Conservation (phyloP, 106 monocot genomes). For the Posidonia australis region DNA sequence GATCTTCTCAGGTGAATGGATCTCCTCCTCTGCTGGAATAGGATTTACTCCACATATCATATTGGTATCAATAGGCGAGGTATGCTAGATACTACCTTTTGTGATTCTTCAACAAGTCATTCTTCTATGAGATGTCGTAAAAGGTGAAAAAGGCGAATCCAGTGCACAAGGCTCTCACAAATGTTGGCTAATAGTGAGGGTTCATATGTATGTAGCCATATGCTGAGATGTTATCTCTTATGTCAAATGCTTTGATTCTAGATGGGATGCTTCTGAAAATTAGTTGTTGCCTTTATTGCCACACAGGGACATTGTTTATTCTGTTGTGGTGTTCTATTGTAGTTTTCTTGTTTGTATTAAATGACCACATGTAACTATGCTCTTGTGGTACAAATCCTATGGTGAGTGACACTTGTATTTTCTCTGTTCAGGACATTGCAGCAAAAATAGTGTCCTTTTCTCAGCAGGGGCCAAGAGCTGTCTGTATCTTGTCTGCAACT, state of each 20-base stretch:
- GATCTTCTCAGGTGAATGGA: conserved; percentile 52
- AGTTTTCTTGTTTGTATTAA: not conserved
- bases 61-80: conserved; percentile 62
- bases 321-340: not conserved
- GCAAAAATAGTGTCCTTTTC: conserved; percentile 60
- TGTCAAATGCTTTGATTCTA: no score
- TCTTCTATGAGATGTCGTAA: no score
- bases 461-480: conserved; percentile 57
- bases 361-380: no score
- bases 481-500: conserved; percentile 57
- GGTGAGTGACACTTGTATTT: not conserved
- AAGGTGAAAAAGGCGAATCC: no score
- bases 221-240: no score
- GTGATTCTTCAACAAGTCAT: not conserved
- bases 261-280: no score
- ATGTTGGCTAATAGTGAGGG: no score
- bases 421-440: conserved; percentile 42
- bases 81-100: conserved; percentile 11
- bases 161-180: no score
- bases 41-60: conserved; percentile 80
- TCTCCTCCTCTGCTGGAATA: conserved; percentile 60
- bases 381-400: no score
- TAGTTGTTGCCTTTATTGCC: not conserved
- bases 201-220: not conserved
- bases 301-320: not conserved